Evolutionary conservation across 2,329 filamentous ascomycete genomes (phyloP).

Genomic region (Macroventuria anomochaeta): DNA sequence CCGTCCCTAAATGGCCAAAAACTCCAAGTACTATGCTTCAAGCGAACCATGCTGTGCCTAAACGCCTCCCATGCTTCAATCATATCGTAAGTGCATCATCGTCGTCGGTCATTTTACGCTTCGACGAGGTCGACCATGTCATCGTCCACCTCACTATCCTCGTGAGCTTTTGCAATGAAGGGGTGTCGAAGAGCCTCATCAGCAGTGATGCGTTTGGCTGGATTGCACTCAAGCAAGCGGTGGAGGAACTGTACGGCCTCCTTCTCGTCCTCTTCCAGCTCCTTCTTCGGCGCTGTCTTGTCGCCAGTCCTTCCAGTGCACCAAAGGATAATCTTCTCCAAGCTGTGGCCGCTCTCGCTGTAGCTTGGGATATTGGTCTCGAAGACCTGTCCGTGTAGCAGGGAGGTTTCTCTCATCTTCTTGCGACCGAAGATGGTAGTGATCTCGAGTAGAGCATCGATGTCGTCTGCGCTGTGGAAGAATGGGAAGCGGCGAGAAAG

Average conservation of each 20-base stretch:
- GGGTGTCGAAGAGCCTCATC: slow-evolving; percentile 75
- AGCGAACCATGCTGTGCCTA: slow-evolving; percentile 10
- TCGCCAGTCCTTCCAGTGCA: slow-evolving; percentile 78
- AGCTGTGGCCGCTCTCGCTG: slow-evolving; percentile 79
- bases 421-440: slow-evolving; percentile 89
- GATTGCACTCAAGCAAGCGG: slow-evolving; percentile 77
- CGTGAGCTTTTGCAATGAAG: slow-evolving; percentile 60
- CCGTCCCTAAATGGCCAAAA: slow-evolving; percentile 31
- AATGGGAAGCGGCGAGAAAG: slow-evolving; percentile 93
- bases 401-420: slow-evolving; percentile 81
- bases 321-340: slow-evolving; percentile 96
- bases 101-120: slow-evolving; percentile 24
- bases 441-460: slow-evolving; percentile 97
- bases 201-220: slow-evolving; percentile 74
- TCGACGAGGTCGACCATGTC: slow-evolving; percentile 43
- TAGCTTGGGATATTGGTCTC: slow-evolving; percentile 94
- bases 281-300: slow-evolving; percentile 52
- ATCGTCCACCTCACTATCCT: slow-evolving; percentile 42
- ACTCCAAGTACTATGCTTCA: slow-evolving; percentile 38
- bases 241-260: slow-evolving; percentile 75
- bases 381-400: slow-evolving; percentile 88
- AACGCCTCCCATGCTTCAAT: slow-evolving; percentile 36
- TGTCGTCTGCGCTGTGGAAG: slow-evolving; percentile 98
- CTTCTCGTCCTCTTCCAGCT: slow-evolving; percentile 71
- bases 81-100: slow-evolving; percentile 24